A percentile compares a stretch with the other conserved stretches of the same genome.
These are phyloP conservation scores for Puya raimondii DNA, from an alignment of 176 grass and related monocot genomes.

Conservation along the genomic window DNA sequence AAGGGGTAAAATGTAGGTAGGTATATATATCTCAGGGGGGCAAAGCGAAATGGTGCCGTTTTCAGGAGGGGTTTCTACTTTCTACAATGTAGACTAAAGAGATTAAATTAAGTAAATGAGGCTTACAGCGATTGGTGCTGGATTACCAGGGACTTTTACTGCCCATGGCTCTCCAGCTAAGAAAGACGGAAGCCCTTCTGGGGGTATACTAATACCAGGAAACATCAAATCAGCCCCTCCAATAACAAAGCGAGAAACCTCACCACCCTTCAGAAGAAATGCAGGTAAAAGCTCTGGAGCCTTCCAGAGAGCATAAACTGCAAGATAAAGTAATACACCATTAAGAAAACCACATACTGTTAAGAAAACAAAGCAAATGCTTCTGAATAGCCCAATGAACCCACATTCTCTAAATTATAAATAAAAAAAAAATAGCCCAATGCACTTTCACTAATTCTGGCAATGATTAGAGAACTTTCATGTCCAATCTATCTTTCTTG, in stretches of 20 bases:
- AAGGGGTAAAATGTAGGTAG: too few relatives aligned
- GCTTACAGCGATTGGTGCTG: conserved; percentile 88
- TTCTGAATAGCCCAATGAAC: conserved; percentile 8
- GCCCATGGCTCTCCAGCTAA: conserved; percentile 76
- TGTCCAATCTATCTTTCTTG: too few relatives aligned
- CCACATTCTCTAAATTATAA: too few relatives aligned
- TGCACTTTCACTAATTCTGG: too few relatives aligned
- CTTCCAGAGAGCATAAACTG: conserved; percentile 96
- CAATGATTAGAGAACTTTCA: too few relatives aligned
- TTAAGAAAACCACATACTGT: conserved; percentile 3
- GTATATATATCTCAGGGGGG: too few relatives aligned
- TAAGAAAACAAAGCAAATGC: conserved; percentile 1
- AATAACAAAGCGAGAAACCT: conserved; percentile 71
- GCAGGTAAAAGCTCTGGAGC: conserved; percentile 69
- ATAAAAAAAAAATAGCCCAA: too few relatives aligned
- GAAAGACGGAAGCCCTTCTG: conserved; percentile 79
- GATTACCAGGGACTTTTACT: conserved; percentile 84
- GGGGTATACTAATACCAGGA: conserved; percentile 69
- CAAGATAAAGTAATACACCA: conserved; percentile 20
- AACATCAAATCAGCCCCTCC: conserved; percentile 97
- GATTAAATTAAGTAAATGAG: not conserved
- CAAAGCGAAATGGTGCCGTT: too few relatives aligned
- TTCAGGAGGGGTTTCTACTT: too few relatives aligned
- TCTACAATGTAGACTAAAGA: not conserved
- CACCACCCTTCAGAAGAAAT: conserved; percentile 85